A percentile compares a stretch with the other conserved stretches of the same genome.
These are phyloP conservation scores for Moesziomyces sp. DNA, from an alignment of 1,284 basidiomycete genomes.

Conservation along the genomic window DNA sequence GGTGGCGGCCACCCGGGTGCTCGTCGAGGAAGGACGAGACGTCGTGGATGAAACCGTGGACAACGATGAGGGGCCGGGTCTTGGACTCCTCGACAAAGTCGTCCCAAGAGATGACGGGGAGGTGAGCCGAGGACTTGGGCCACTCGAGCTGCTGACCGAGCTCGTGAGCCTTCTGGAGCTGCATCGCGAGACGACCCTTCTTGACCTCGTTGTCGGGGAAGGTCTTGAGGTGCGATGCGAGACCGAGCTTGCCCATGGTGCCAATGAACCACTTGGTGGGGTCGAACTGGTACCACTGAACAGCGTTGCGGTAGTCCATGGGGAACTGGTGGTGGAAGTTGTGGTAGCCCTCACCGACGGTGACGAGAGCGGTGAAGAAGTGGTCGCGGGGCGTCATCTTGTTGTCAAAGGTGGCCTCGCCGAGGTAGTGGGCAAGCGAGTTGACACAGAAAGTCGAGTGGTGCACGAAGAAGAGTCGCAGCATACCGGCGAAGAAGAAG, in stretches of 20 bases:
- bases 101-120: conserved; percentile 67
- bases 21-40: conserved; percentile 63
- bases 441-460: conserved; percentile 68
- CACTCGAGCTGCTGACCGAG: conserved; percentile 50
- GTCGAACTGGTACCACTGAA: conserved; percentile 67
- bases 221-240: conserved; percentile 64
- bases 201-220: conserved; percentile 67
- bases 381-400: conserved; percentile 67
- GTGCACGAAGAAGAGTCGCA: conserved; percentile 65
- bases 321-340: conserved; percentile 68
- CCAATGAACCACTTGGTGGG: conserved; percentile 68
- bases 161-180: conserved; percentile 60
- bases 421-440: conserved; percentile 67
- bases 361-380: conserved; percentile 65
- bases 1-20: conserved; percentile 65
- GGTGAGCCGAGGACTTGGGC: conserved; percentile 59
- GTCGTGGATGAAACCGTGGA: conserved; percentile 66
- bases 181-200: conserved; percentile 66
- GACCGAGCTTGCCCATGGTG: conserved; percentile 55
- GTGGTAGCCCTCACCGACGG: conserved; percentile 67
- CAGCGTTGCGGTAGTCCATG: conserved; percentile 67
- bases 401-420: conserved; percentile 66
- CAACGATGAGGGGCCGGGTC: conserved; percentile 61
- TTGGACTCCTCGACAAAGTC: conserved; percentile 65
- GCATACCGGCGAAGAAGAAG: conserved; percentile 65